phyloP scores from a whole-genome alignment of 106 monocot genomes.

The Dendrobium catenatum region DNA sequence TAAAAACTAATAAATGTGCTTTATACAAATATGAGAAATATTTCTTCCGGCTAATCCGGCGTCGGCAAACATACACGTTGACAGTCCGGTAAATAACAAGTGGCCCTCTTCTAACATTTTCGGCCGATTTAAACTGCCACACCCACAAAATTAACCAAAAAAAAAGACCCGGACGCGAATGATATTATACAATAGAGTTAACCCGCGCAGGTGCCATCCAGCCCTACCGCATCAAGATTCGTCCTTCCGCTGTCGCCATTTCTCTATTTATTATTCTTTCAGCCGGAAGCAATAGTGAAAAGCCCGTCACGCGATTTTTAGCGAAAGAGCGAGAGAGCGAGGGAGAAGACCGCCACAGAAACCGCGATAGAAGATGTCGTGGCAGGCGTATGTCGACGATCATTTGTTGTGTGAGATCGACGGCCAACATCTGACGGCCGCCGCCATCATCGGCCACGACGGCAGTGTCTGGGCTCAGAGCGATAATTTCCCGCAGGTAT shows the following conservation, averaged over 20 bases:
- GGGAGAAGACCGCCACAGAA: neutral
- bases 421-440: conserved; percentile 10
- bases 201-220: conserved; percentile 1
- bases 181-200: neutral
- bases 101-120: too few species aligned
- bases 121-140: too few species aligned
- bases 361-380: conserved; percentile 9
- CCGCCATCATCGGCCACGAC: conserved; percentile 16
- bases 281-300: neutral
- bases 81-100: too few species aligned
- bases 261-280: neutral
- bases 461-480: conserved; percentile 18
- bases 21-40: too few species aligned
- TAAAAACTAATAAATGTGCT: too few species aligned
- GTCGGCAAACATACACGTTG: too few species aligned
- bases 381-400: conserved; percentile 16
- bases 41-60: too few species aligned
- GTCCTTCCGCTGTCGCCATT: neutral
- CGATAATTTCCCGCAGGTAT: conserved; percentile 15
- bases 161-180: neutral
- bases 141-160: too few species aligned
- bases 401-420: conserved; percentile 18
- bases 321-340: neutral
- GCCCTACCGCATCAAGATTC: neutral
- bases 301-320: neutral